A percentile compares a stretch with the other conserved stretches of the same genome.
phyloP scores from a whole-genome alignment of 139 green algal genomes.

The Helicosporidium sp. region DNA sequence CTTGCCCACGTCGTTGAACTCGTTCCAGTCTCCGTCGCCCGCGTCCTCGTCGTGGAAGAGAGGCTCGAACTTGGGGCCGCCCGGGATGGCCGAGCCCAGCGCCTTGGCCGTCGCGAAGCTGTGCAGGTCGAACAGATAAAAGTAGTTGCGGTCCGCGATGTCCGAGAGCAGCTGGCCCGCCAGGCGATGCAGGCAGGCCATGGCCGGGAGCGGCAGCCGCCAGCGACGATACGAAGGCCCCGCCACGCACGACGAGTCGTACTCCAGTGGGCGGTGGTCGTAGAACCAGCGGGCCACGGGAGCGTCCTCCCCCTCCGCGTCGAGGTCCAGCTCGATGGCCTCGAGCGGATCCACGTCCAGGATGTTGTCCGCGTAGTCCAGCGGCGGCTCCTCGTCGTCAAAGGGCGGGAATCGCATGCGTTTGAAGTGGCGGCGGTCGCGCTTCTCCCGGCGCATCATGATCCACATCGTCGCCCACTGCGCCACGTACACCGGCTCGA shows the following conservation, averaged over 20 bases:
- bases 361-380: conserved; percentile 98
- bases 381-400: conserved; percentile 95
- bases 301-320: conserved; percentile 81
- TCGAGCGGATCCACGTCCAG: conserved; percentile 91
- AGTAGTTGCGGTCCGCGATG: conserved; percentile 95
- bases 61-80: conserved; percentile 97
- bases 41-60: conserved; percentile 91
- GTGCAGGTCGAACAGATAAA: conserved; percentile 93
- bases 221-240: conserved; percentile 82
- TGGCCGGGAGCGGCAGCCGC: conserved; percentile 86
- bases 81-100: conserved; percentile 95
- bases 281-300: conserved; percentile 82
- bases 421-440: conserved; percentile 97
- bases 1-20: conserved; percentile 99
- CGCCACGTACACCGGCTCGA: conserved; percentile 91
- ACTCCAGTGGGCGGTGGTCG: conserved; percentile 75
- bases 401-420: conserved; percentile 99
- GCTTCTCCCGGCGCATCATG: conserved; percentile 99
- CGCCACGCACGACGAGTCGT: conserved; percentile 78
- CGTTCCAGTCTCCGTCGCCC: conserved; percentile 94
- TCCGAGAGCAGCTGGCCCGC: conserved; percentile 85
- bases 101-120: conserved; percentile 72
- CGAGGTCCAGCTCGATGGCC: conserved; percentile 91
- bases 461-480: conserved; percentile 99
- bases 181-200: conserved; percentile 82